Base-by-base conservation (phyloP, 805 yeast genomes). In the Yarrowia sp. region DNA sequence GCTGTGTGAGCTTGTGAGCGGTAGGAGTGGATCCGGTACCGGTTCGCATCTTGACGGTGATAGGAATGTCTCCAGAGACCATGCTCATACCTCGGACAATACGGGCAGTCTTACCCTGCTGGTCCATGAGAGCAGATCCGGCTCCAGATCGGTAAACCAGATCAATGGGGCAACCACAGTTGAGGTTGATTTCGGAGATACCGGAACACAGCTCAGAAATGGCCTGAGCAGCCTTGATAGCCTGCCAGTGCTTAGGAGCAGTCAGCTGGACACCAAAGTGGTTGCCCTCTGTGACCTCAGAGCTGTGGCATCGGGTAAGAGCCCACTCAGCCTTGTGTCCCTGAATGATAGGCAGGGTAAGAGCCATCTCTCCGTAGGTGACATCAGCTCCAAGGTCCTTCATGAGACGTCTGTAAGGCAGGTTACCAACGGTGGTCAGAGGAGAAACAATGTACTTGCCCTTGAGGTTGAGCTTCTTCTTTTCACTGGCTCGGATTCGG, bases 301-400 rank as follows among this genome's bases (percentile, higher is more conserved):
- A 77, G 18, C 77, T 74, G 74, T 95, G 98, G 5, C 96, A 95
- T 71, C 92, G 89, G 18, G 97, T 91, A 53, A 95, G 80, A 0
- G 99, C 99, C 99, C 99, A 95, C 75, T 95, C 99, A 1, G 96
- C 85, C 74, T 91, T 91, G 15, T 88, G 83, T 33, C 98, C 99
- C 74, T 90, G 96, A 31, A 95, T 78, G 63, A 95, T 78, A 1
- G 98, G 98, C 61, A 90, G 78, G 1, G 89, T 79, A 41, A 95
- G 80, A 0, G 98, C 98, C 99, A 95, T 95, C 77, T 95, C 99
- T 43, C 92, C 84, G 74, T 90, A 95, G 0, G 99, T 95, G 15
- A 92, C 83, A 71, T 95, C 98, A 11, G 96, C 96, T 15, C 98
- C 98, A 38, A 91, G 76, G 1, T 87, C 82, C 71, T 87, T 88